Evolutionary conservation across 2,329 filamentous ascomycete genomes (phyloP), one percentile per base, ranked within the genome.

Genomic region (Neofusicoccum umdonicola): DNA sequence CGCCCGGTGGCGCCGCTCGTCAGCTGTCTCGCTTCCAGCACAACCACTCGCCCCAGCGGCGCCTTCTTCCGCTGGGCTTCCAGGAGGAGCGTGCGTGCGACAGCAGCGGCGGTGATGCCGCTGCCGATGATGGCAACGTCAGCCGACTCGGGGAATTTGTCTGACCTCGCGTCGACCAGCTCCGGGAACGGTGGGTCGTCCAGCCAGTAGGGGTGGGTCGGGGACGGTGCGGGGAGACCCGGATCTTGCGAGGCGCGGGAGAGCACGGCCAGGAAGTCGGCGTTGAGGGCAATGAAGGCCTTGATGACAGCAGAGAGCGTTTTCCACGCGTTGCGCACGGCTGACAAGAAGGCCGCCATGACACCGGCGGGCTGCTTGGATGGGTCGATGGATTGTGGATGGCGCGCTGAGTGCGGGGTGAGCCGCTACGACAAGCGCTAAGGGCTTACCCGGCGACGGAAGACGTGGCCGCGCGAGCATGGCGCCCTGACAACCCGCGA

Each of bases 81-180:
- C 12, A 71, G 66, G n/a, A 67, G 42, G 69, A 89, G 81, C 66
- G 89, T 83, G 66, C 87, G 85, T n/a, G 88, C 88, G 0, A 87
- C 89, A 22, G 85, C 88, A 41, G 84, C 83, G 42, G 88, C 88
- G 71, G 90, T 90, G 35, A 88, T 85, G 50, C 88, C 88, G 7
- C 85, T 85, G 39, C 88, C 88, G 48, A 90, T 76, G 64, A 90
- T 88, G 65, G 90, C 76, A 69, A 79, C 66, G 60, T 77, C 72
- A 56, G 68, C 71, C 39, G 58, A 44, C 9, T 42, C 2, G 1
- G 75, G 76, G 0, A 78, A 64, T 3, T 37, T 44, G 13, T 45
- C 37, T 2, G 61, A 63, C n/a, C 39, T 44, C 1, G 22, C 42
- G 3, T 63, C 42, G 12, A 63, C 61, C 9, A 63, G 61, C 3